Conservation (phyloP, 345 rosid genomes). For the Eucalyptus tenuipes region DNA sequence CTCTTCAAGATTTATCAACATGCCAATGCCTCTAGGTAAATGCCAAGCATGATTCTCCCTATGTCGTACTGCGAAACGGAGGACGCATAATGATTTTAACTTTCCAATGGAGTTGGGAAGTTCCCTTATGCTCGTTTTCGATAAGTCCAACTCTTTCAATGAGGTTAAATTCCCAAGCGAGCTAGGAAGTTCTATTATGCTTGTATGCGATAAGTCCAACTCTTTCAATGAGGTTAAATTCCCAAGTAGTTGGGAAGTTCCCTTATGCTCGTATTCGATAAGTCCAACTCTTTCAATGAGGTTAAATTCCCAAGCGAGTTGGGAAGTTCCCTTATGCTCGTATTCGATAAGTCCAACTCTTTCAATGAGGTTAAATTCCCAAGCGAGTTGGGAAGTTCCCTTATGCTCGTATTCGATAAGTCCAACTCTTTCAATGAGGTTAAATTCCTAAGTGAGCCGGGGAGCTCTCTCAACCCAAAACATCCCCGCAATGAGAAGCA, state of each 20-base stretch:
- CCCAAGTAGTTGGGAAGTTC: not conserved
- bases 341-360: not conserved
- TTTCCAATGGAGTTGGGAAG: not conserved
- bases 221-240: not conserved
- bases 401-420: accelerated
- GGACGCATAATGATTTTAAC: not conserved
- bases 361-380: not conserved
- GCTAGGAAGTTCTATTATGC: accelerated
- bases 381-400: not conserved
- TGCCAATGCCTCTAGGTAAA: not conserved
- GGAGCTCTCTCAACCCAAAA: accelerated
- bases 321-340: not conserved
- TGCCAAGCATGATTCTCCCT: not conserved
- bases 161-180: not conserved
- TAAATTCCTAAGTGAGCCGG: not conserved
- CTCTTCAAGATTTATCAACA: not conserved
- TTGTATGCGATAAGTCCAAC: accelerated
- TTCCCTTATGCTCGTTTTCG: accelerated
- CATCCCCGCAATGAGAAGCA: accelerated
- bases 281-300: not conserved
- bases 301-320: not conserved
- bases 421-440: not conserved
- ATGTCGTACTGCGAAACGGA: accelerated
- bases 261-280: accelerated
- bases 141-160: not conserved